Percentiles rank a stretch among this genome's conserved stretches.
phyloP scores from a whole-genome alignment of 148 eudicot genomes.

The Arctostaphylos glauca region DNA sequence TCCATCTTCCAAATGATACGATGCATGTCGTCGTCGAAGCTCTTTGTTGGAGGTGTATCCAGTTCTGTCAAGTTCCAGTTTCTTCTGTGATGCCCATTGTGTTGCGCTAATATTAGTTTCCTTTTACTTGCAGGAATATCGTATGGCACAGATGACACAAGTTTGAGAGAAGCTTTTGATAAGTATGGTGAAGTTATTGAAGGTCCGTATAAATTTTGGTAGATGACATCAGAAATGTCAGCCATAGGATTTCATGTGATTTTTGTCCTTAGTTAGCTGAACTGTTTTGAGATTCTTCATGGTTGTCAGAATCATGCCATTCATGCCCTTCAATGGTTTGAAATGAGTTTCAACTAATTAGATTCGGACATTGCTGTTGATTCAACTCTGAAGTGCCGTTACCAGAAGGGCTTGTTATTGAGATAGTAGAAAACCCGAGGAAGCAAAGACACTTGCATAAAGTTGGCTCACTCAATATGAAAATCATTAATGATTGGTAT shows the following conservation, averaged over 20 bases:
- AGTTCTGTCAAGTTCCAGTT: background rate
- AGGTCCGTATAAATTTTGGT: constrained; percentile 40
- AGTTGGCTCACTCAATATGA: background rate
- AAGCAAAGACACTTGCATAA: background rate
- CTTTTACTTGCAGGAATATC: constrained; percentile 60
- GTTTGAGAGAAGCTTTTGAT: constrained; percentile 54
- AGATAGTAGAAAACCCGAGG: background rate
- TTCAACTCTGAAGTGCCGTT: background rate
- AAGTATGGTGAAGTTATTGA: constrained; percentile 76
- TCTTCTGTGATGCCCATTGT: background rate
- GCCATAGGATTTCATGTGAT: background rate
- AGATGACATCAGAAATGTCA: background rate
- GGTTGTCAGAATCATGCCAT: background rate
- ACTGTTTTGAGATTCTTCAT: background rate
- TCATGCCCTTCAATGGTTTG: background rate
- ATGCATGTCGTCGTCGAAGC: constrained; percentile 69
- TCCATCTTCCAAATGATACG: constrained; percentile 65
- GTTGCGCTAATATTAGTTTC: background rate
- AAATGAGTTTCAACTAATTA: background rate
- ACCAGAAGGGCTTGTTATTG: background rate
- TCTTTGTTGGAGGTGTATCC: constrained; percentile 77
- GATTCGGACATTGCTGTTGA: background rate
- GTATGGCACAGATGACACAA: constrained; percentile 50
- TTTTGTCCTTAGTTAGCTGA: background rate
- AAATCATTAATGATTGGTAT: background rate